Conservation (phyloP, 331 rosid species). For the Acacia pycnantha region DNA sequence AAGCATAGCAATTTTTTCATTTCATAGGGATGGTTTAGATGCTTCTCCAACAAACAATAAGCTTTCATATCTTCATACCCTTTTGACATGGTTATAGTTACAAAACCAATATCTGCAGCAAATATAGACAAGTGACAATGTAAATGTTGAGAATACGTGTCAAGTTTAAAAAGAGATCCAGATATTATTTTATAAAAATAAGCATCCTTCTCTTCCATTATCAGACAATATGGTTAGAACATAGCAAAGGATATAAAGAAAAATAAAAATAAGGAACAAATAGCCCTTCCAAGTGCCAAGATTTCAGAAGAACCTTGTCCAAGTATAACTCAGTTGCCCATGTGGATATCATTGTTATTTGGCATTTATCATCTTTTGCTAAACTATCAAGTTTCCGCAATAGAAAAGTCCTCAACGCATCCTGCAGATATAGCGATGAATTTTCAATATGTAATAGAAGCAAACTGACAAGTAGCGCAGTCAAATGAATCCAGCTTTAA, state of each 20-base stretch:
- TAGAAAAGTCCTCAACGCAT: constrained; percentile 87
- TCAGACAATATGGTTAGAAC: constrained; percentile 1
- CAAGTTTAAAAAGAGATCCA: not conserved
- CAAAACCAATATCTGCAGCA: not conserved
- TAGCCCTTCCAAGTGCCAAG: constrained; percentile 30
- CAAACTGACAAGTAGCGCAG: no score
- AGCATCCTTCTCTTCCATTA: constrained; percentile 24
- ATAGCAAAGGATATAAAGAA: constrained; percentile 14
- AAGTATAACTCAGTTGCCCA: constrained; percentile 93
- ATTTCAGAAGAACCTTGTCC: constrained; percentile 73
- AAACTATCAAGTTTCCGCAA: constrained; percentile 89
- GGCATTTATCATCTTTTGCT: constrained; percentile 86
- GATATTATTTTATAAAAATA: not conserved
- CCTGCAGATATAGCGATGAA: constrained; percentile 75
- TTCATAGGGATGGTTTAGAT: not conserved
- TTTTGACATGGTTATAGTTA: not conserved
- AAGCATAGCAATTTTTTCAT: not conserved
- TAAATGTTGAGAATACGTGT: not conserved
- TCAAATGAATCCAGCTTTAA: no score
- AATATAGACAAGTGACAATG: constrained; percentile 1
- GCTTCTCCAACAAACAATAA: constrained; percentile 14
- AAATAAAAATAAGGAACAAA: constrained; percentile 8
- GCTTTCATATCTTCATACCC: not conserved
- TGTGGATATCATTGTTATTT: constrained; percentile 97
- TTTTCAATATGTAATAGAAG: no score